Conservation (phyloP, 257 asterid species). For the Nicotiana obtusifolia region DNA sequence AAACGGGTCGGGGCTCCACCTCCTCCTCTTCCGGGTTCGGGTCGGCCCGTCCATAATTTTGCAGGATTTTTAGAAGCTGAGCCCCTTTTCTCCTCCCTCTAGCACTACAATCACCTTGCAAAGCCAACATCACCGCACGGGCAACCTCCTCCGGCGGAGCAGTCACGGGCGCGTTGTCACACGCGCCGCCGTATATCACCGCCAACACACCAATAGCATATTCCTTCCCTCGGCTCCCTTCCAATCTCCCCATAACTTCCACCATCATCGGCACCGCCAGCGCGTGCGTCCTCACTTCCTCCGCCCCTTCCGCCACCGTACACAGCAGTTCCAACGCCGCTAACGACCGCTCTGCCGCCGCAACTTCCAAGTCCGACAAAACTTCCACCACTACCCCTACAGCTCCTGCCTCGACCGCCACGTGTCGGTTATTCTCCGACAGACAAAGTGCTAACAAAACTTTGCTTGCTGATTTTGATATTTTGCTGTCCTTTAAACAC, state of each 20-base stretch:
- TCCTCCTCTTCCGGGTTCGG: slow-evolving; percentile 22
- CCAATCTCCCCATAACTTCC: slow-evolving; percentile 76
- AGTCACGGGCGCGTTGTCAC: slow-evolving; percentile 31
- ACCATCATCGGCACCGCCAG: slow-evolving; percentile 89
- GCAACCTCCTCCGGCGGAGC: slow-evolving; percentile 88
- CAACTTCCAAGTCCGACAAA: slow-evolving; percentile 54
- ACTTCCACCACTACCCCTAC: slow-evolving; percentile 68
- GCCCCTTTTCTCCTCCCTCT: slow-evolving; percentile 76
- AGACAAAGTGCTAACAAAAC: slow-evolving; percentile 60
- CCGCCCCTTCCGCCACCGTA: slow-evolving; percentile 73
- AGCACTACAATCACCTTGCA: slow-evolving; percentile 69
- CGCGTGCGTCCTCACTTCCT: slow-evolving; percentile 64
- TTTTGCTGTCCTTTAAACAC: slow-evolving; percentile 40
- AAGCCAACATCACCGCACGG: slow-evolving; percentile 76
- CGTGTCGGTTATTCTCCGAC: slow-evolving; percentile 50
- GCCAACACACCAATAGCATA: slow-evolving; percentile 66
- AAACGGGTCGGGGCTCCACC: background rate
- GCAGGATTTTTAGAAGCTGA: slow-evolving; percentile 70
- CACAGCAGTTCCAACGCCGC: slow-evolving; percentile 73
- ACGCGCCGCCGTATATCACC: slow-evolving; percentile 50
- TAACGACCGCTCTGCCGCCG: slow-evolving; percentile 61
- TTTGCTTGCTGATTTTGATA: slow-evolving; percentile 61
- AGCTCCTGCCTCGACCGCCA: slow-evolving; percentile 67
- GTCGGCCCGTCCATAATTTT: slow-evolving; percentile 40
- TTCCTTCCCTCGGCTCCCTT: slow-evolving; percentile 63